Evolutionary conservation across 192 early-diverging fungal species (phyloP), one percentile per base, ranked within the genome.

Genomic region (Coemansia sp.): DNA sequence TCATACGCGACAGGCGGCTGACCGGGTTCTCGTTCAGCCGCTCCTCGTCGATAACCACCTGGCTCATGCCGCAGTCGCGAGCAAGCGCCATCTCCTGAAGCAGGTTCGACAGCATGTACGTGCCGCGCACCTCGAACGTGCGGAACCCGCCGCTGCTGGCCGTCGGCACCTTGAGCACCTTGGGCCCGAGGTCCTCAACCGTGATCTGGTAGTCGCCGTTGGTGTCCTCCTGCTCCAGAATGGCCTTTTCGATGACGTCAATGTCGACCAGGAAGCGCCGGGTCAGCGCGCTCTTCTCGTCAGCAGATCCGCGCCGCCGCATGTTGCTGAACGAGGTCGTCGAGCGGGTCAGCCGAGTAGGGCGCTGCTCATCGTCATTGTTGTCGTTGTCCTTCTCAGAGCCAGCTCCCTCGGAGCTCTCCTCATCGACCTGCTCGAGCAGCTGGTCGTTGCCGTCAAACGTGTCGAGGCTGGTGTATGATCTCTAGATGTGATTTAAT

Each of bases 171-270:
- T 83, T 78, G 59, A 98, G 85, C 9, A 87, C 79, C 66, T 97
- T 98, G 27, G 96, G 96, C 0, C 96, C 96, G 13, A 73, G 57
- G 73, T 98, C 96, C 53, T 90, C 84, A 25, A 98, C 80, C 2
- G 96, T 98, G 51, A 98, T 97, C 65, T 97, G 96, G 64, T 83
- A 89, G 60, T 98, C 92, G 23, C 90, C 90, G 74, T 97, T 89
- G 0, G 94, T 95, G 67, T 98, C 96, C 68, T 98, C 96, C 60
- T 98, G 96, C 53, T 80, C 86, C 27, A 98, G 75, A 8, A 98
- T 82, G 27, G 71, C 59, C 50, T 86, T 82, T 41, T 91, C 85
- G 3, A 92, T 92, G 51, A 84, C 85, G 41, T 85, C 85, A 1
- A 98, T 93, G 51, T 98, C 89, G 44, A 98, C 86, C 12, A 95